Evolutionary conservation across 768 basidiomycete genomes (phyloP).

Genomic region (Auriscalpium vulgare): DNA sequence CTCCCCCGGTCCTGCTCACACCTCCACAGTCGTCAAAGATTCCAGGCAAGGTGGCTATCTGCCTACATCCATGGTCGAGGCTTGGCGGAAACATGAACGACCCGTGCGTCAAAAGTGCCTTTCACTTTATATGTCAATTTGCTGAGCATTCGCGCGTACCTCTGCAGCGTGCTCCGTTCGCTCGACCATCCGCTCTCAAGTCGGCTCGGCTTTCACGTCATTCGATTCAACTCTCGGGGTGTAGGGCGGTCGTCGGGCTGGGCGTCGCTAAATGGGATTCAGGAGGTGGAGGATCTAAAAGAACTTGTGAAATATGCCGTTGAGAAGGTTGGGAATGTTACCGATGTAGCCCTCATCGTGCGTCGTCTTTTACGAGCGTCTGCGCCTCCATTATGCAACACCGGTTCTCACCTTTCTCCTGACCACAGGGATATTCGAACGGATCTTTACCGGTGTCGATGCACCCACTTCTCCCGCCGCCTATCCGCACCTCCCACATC

Average conservation of each 20-base stretch:
- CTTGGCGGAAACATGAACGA: slow-evolving; percentile 72
- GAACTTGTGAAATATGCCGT: slow-evolving; percentile 52
- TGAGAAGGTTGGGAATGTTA: slow-evolving; percentile 32
- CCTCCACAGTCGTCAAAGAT: slow-evolving; percentile 1
- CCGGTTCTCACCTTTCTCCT: slow-evolving; percentile 4
- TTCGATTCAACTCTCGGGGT: slow-evolving; percentile 73
- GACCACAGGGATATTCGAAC: slow-evolving; percentile 70
- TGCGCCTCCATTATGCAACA: background rate
- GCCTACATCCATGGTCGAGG: slow-evolving; percentile 83
- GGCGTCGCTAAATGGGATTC: slow-evolving; percentile 63
- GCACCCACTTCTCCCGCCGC: slow-evolving; percentile 43
- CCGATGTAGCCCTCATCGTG: slow-evolving; percentile 54
- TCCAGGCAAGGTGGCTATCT: slow-evolving; percentile 49
- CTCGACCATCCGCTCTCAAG: slow-evolving; percentile 36
- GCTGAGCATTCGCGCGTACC: background rate
- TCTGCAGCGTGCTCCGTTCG: slow-evolving; percentile 35
- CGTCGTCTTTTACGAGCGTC: slow-evolving; percentile 14
- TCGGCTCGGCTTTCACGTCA: slow-evolving; percentile 42
- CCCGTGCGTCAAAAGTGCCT: slow-evolving; percentile 44
- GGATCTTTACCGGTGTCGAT: slow-evolving; percentile 68
- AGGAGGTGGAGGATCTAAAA: slow-evolving; percentile 63
- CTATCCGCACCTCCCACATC: slow-evolving; percentile 54
- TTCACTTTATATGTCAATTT: background rate
- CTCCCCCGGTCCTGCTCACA: slow-evolving; percentile 4
- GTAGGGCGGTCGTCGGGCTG: slow-evolving; percentile 69